Conservation (phyloP, 2,329 filamentous ascomycete genomes). For the Cladophialophora yegresii region DNA sequence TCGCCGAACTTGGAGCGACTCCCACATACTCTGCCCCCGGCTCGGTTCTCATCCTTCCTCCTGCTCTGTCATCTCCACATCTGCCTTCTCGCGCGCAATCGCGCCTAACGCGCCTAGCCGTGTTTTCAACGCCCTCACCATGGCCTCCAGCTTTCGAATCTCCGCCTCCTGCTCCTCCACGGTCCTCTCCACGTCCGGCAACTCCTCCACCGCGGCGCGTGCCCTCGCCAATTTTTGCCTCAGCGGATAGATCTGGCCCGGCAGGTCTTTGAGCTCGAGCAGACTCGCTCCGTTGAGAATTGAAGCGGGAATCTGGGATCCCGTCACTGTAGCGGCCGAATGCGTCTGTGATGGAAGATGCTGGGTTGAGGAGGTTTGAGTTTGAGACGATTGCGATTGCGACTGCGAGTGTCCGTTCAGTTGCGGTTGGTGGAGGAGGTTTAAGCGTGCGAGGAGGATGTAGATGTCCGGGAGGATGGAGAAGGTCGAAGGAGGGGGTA, state of each 20-base stretch:
- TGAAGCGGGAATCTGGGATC: constrained; percentile 35
- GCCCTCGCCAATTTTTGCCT: constrained; percentile 84
- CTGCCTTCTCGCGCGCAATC: constrained; percentile 27
- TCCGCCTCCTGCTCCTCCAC: constrained; percentile 50
- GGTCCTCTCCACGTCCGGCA: constrained; percentile 50
- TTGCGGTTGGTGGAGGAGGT: constrained; percentile 49
- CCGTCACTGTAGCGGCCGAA: constrained; percentile 26
- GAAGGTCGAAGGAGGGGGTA: constrained; percentile 78
- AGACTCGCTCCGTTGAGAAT: constrained; percentile 35
- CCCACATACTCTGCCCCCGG: not conserved
- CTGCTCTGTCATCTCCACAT: constrained; percentile 10
- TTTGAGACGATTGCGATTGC: constrained; percentile 35
- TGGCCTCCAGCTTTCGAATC: constrained; percentile 47
- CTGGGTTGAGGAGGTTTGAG: constrained; percentile 28
- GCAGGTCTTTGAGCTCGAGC: constrained; percentile 72
- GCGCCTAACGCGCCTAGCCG: constrained; percentile 47
- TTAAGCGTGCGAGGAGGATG: constrained; percentile 71
- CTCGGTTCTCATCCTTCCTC: not conserved
- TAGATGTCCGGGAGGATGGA: constrained; percentile 83
- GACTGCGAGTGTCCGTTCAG: constrained; percentile 35
- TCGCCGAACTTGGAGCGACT: not conserved
- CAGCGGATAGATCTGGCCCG: constrained; percentile 73
- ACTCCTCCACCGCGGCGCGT: constrained; percentile 51
- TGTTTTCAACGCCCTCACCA: constrained; percentile 44
- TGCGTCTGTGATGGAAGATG: constrained; percentile 31